Evolutionary conservation across 2,329 filamentous ascomycete species (phyloP), one percentile per base, ranked within the genome.

Genomic region (Fusarium sp.): DNA sequence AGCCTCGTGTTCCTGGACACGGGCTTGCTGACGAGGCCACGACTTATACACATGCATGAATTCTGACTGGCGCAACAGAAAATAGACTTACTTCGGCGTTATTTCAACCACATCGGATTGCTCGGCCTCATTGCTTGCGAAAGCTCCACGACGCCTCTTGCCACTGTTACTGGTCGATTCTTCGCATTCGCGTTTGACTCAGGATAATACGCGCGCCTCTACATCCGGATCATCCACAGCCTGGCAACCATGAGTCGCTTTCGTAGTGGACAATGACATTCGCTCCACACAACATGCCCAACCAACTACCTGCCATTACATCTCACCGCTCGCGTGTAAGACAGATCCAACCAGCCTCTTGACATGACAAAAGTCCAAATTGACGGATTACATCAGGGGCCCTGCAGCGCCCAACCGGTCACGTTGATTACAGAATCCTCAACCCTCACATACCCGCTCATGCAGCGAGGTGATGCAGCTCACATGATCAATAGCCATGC

Each of bases 11-110:
- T 58, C 61, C 44, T 34, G 28, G 28, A 49, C 57, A 42, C 55
- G 55, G 66, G 50, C 50, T 59, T 68, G 57, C 66, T 70, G 66
- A 68, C 67, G 54, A 67, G 67, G 43, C 39, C 63, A 50, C 55
- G 62, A 63, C 57, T 70, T 70, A 52, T 43, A 63, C 51, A 50
- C 44, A 50, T 51, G 51, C 44, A 44, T 39, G 33, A 8, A 40
- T 13, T 36, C 62, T 48, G 53, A 65, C 46, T 48, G 58, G 22
- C 31, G 50, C n/a, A 55, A 52, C 31, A 51, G 31, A 20, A 46
- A 26, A 15, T 15, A 38, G 17, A 38, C 51, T 36, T 20, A 56
- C 20, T 24, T 54, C 63, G 43, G 49, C 45, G 36, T 31, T 46
- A 40, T 15, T 61, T 44, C 20, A 18, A 51, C 15, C 46, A 28